Conservation (phyloP, 139 green algal species). For the Chlorella sp. region DNA sequence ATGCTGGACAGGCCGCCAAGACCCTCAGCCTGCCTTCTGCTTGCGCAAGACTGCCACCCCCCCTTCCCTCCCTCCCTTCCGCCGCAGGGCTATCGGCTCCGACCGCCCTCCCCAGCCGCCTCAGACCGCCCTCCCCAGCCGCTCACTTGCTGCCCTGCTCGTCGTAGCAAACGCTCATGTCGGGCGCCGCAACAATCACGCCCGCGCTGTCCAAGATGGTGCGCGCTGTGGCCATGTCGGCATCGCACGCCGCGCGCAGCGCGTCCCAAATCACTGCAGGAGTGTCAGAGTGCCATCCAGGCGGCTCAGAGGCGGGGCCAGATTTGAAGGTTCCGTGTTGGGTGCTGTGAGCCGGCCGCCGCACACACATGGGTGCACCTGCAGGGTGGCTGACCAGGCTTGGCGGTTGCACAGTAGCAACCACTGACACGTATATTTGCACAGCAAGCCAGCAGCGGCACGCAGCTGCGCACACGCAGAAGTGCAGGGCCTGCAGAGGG, state of each 20-base stretch:
- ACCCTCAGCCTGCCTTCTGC: no score
- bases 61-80: not conserved
- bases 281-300: not conserved
- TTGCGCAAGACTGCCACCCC: not conserved
- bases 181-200: slow-evolving; percentile 72
- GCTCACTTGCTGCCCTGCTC: slow-evolving; percentile 59
- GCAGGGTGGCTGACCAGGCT: no score
- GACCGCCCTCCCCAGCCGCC: no score
- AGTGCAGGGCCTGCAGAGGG: not conserved
- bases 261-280: slow-evolving; percentile 87
- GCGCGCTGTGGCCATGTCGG: slow-evolving; percentile 64
- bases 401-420: not conserved
- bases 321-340: no score
- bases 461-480: not conserved
- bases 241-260: slow-evolving; percentile 65
- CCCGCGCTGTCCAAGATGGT: slow-evolving; percentile 82
- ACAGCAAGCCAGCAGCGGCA: no score
- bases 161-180: slow-evolving; percentile 90
- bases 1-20: not conserved
- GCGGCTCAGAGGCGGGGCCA: no score
- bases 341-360: no score
- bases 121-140: not conserved
- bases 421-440: not conserved
- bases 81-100: not conserved
- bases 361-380: no score